Conservation (phyloP, 2,329 filamentous ascomycete genomes). For the Westerdykella ornata region DNA sequence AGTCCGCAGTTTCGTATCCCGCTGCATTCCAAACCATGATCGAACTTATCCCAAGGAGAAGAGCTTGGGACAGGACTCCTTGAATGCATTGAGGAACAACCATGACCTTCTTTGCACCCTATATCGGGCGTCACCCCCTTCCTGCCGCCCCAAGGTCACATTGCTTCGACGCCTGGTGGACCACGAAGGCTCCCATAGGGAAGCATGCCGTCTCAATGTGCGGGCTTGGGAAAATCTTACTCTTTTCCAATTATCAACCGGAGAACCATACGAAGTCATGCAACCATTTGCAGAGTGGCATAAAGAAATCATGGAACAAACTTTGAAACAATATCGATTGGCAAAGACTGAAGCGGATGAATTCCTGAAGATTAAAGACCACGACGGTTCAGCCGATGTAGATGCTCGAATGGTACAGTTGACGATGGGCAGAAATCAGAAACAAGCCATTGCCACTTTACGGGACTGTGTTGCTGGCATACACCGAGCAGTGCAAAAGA, state of each 20-base stretch:
- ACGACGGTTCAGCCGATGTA: constrained; percentile 36
- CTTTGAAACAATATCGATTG: constrained; percentile 49
- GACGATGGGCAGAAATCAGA: constrained; percentile 52
- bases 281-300: constrained; percentile 51
- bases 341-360: constrained; percentile 54
- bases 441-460: constrained; percentile 50
- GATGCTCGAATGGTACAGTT: constrained; percentile 45
- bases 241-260: constrained; percentile 50
- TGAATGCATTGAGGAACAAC: constrained; percentile 55
- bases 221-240: constrained; percentile 53
- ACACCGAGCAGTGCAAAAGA: constrained; percentile 42
- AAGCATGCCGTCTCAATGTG: constrained; percentile 54
- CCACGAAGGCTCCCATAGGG: constrained; percentile 51
- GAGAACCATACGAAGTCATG: constrained; percentile 43
- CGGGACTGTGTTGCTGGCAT: constrained; percentile 48
- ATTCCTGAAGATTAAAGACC: constrained; percentile 39
- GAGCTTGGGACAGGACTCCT: constrained; percentile 46
- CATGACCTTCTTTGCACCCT: constrained; percentile 55
- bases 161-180: constrained; percentile 50
- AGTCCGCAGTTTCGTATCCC: constrained; percentile 51
- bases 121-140: constrained; percentile 51
- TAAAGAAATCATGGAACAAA: constrained; percentile 47
- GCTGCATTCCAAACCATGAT: constrained; percentile 55
- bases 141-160: constrained; percentile 48
- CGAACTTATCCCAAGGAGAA: constrained; percentile 55